Evolutionary conservation across 1,284 basidiomycete genomes (phyloP), one percentile per base, ranked within the genome.

Genomic region (Cutaneotrichosporon sp.): DNA sequence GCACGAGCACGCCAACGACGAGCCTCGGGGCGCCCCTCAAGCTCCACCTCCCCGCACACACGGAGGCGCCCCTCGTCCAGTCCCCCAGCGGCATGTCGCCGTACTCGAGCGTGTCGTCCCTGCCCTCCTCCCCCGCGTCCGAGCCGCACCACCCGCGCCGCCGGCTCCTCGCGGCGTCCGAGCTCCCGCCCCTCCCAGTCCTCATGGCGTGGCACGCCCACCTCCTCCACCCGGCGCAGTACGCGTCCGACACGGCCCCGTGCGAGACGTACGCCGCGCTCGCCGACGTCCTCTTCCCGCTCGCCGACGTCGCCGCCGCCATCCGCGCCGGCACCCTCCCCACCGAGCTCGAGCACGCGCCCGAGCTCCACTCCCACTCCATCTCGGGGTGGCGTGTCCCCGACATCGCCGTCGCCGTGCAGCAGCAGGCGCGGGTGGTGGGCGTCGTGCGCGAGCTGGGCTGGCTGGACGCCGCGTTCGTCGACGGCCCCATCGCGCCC

Each of bases 171-270:
- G 18, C 53, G 3, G n/a, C 54, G 9, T 33, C 50, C 22, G 65
- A 70, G 58, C 58, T 72, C 20, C 71, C 71, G 4, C 56, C 62
- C 6, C 53, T 74, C 45, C 58, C 56, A 1, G 67, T 74, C 1
- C 56, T 77, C 47, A 72, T 74, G 71, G 64, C 66, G 50, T 77
- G 75, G 75, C 73, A 74, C 63, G 63, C 70, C 2, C 72, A 75
- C 60, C 67, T 72, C 56, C 67, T 77, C 60, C 72, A 72, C 58
- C 75, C 75, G 20, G 54, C 42, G 16, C 64, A 60, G 49, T 73
- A 68, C 45, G 59, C 66, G 4, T 22, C 56, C 33, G 72, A 73
- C 58, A 42, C 56, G 1, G 38, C n/a, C n/a, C 43, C 54, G 7
- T 59, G 63, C 4, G 65, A 62, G 13, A 63, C 52, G 5, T 72